A percentile compares a stretch with the other conserved stretches of the same genome.
phyloP scores from a whole-genome alignment of 345 rosid species.

The Leavenworthia alabamica region DNA sequence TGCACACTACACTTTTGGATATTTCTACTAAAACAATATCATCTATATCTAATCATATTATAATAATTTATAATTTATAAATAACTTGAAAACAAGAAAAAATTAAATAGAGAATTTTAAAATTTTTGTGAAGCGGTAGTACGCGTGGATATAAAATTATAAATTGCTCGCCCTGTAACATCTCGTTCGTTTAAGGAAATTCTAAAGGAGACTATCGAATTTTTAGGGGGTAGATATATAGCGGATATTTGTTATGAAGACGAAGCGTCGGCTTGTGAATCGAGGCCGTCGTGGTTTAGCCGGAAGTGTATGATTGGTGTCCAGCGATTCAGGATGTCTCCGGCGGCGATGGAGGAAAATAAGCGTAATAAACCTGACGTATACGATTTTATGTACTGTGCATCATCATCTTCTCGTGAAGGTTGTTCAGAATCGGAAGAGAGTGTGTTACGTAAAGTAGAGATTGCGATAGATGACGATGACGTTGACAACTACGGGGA shows the following conservation, averaged over 20 bases:
- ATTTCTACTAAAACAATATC: constrained; percentile 3
- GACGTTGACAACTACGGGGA: background rate
- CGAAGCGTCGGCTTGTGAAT: no score
- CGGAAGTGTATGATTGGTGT: constrained; percentile 67
- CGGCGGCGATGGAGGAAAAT: constrained; percentile 21
- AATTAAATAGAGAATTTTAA: background rate
- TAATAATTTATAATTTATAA: constrained; percentile 16
- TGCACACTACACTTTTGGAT: constrained; percentile 10
- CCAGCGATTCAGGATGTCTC: constrained; percentile 44
- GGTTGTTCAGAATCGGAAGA: background rate
- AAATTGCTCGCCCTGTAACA: constrained; percentile 21
- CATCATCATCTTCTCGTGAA: constrained; percentile 28
- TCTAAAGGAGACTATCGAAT: background rate
- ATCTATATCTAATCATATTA: constrained; percentile 7
- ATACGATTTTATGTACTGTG: background rate
- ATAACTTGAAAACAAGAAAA: background rate
- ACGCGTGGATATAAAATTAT: constrained; percentile 28
- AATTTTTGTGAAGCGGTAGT: constrained; percentile 29
- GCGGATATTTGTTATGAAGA: constrained; percentile 58
- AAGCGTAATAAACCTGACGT: constrained; percentile 43
- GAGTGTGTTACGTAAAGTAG: background rate
- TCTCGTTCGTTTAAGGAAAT: background rate
- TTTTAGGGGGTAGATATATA: constrained; percentile 25
- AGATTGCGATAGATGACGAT: background rate
- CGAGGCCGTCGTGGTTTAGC: no score